A percentile compares a stretch with the other conserved stretches of the same genome.
These are phyloP conservation scores for Salix purpurea DNA, from an alignment of 345 rosid genomes.

Conservation along the genomic window DNA sequence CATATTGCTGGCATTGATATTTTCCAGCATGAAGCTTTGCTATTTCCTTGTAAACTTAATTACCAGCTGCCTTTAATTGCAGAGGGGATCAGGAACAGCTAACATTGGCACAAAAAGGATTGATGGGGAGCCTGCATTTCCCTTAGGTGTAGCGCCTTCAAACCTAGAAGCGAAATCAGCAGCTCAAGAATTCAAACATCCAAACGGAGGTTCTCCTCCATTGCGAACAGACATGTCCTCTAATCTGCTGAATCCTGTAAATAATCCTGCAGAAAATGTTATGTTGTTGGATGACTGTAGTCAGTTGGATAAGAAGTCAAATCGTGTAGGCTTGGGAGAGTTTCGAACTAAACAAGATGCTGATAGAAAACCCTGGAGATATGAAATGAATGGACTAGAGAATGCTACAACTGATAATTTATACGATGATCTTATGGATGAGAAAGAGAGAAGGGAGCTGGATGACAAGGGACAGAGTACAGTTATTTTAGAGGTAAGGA, in stretches of 20 bases:
- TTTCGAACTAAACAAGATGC: conserved; percentile 15
- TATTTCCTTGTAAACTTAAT: neutral
- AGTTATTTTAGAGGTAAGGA: conserved; percentile 21
- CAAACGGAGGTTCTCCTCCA: conserved; percentile 17
- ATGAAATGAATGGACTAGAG: conserved; percentile 22
- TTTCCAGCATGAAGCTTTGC: neutral
- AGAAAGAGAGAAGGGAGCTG: conserved; percentile 35
- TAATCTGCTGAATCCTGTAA: conserved; percentile 10
- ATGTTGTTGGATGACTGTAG: conserved; percentile 13
- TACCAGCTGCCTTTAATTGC: conserved; percentile 15
- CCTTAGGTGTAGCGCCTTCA: conserved; percentile 13
- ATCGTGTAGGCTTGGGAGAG: conserved; percentile 16
- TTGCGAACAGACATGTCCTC: conserved; percentile 15
- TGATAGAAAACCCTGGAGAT: conserved; percentile 21
- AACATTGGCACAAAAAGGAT: conserved; percentile 20
- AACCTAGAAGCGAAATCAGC: conserved; percentile 18
- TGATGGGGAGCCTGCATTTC: conserved; percentile 19
- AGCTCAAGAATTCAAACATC: conserved; percentile 19
- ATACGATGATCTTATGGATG: conserved; percentile 21
- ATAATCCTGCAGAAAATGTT: conserved; percentile 14
- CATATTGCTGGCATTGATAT: neutral
- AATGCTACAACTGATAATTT: conserved; percentile 21
- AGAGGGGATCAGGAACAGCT: conserved; percentile 33
- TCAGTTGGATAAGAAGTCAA: conserved; percentile 16
- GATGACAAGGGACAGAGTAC: conserved; percentile 27